Percentiles rank a stretch among this genome's conserved stretches.
Conservation (phyloP, 176 grass and related monocot genomes). For the Oryza australiensis region DNA sequence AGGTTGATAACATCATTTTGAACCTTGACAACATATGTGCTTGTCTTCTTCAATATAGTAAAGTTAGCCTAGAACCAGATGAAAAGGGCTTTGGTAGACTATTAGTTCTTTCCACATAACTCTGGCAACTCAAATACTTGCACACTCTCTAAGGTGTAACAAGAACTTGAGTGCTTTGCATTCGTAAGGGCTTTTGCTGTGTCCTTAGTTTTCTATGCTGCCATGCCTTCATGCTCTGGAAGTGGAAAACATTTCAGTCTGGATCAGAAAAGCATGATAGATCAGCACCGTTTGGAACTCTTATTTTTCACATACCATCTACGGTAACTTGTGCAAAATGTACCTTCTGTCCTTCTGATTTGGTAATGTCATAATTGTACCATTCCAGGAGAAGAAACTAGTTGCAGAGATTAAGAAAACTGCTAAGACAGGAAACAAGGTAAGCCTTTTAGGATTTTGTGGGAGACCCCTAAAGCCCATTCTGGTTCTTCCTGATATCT, state of each 20-base stretch:
- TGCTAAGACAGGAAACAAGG: constrained; percentile 97
- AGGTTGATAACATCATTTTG: neutral
- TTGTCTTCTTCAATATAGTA: neutral
- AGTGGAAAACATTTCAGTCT: neutral
- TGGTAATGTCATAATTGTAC: constrained; percentile 33
- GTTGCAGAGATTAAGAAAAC: constrained; percentile 98
- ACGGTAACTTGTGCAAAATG: constrained; percentile 18
- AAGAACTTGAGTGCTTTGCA: neutral
- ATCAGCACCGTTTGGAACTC: neutral
- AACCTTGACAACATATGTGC: neutral
- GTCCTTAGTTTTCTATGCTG: neutral
- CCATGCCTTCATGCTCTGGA: neutral
- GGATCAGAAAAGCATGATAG: neutral
- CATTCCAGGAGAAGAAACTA: constrained; percentile 90
- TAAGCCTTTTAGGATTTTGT: constrained; percentile 39
- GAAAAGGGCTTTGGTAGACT: neutral
- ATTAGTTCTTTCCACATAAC: too few relatives aligned
- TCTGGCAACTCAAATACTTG: neutral
- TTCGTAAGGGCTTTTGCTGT: neutral
- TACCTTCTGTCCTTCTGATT: constrained; percentile 14
- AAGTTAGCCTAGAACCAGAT: neutral
- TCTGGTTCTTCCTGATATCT: constrained; percentile 3
- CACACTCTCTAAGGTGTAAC: neutral
- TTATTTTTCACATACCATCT: neutral
- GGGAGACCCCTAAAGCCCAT: neutral